Evolutionary conservation across 306 rosid species (phyloP).

Genomic region (Pachyrhizus erosus): DNA sequence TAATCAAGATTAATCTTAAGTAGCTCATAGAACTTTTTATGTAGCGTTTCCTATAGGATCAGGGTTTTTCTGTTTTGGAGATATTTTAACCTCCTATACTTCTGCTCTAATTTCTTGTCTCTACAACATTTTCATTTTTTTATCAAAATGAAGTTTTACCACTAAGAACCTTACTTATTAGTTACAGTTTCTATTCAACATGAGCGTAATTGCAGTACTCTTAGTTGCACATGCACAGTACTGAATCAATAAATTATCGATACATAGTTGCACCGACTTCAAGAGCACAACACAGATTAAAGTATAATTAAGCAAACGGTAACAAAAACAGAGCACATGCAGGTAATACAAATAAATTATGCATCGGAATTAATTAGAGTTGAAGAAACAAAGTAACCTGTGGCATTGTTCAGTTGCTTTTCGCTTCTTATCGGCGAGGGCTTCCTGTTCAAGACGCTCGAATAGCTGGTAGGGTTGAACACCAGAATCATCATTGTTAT

Average conservation of each 20-base stretch:
- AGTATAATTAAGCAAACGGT: not conserved
- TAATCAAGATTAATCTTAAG: not conserved
- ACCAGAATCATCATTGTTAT: conserved; percentile 49
- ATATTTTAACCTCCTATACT: not conserved
- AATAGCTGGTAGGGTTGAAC: conserved; percentile 64
- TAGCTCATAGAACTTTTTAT: not conserved
- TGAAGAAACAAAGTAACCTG: conserved; percentile 39
- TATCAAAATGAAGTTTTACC: not conserved
- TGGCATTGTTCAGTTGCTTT: conserved; percentile 51
- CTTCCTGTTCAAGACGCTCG: conserved; percentile 72
- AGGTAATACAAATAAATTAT: not conserved
- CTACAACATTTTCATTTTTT: conserved; percentile 1
- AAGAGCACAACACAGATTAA: not conserved
- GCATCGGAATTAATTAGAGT: not conserved
- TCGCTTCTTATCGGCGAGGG: conserved; percentile 72
- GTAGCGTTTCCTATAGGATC: not conserved
- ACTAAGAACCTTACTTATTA: not conserved
- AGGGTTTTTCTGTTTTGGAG: not conserved
- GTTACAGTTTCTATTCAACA: not conserved
- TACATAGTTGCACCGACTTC: not conserved
- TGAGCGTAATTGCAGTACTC: not conserved
- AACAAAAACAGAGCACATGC: not conserved
- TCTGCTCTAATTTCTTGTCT: not conserved
- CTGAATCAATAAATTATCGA: conserved; percentile 13
- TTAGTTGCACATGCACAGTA: not conserved